These are phyloP conservation scores for Amniculicola lignicola DNA, from an alignment of 495 filamentous ascomycete species.

Conservation along the genomic window DNA sequence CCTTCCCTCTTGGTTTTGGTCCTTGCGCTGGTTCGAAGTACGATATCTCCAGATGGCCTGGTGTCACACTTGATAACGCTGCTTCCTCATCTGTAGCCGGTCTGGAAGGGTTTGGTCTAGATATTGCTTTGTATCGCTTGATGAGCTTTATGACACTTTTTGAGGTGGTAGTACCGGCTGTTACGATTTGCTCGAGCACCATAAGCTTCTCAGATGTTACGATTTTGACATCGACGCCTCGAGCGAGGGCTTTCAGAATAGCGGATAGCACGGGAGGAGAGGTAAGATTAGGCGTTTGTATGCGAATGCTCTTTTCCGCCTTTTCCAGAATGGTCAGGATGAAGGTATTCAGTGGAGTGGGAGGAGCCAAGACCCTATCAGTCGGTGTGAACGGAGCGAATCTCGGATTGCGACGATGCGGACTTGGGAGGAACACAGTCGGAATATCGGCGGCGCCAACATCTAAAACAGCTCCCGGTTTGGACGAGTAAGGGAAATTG, in stretches of 20 bases:
- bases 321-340: constrained; percentile 53
- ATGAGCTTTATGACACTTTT: constrained; percentile 55
- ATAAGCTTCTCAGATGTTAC: constrained; percentile 66
- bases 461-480: too few species aligned
- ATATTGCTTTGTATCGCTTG: constrained; percentile 43
- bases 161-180: constrained; percentile 63
- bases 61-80: neutral
- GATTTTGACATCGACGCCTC: constrained; percentile 61
- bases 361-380: constrained; percentile 46
- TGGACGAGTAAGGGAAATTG: too few species aligned
- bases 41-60: constrained; percentile 43
- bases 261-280: constrained; percentile 54
- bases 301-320: constrained; percentile 53
- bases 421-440: constrained; percentile 64
- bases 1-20: constrained; percentile 6
- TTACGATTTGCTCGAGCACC: constrained; percentile 68
- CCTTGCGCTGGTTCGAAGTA: constrained; percentile 46
- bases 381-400: constrained; percentile 49
- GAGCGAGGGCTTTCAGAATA: constrained; percentile 48
- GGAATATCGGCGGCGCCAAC: constrained; percentile 29
- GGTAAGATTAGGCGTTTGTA: constrained; percentile 73
- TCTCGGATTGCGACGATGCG: constrained; percentile 61
- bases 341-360: constrained; percentile 65
- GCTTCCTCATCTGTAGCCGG: constrained; percentile 17
- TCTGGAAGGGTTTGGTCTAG: neutral